Conservation (phyloP, 2,329 filamentous ascomycete species). For the Hypoxylon sp. region DNA sequence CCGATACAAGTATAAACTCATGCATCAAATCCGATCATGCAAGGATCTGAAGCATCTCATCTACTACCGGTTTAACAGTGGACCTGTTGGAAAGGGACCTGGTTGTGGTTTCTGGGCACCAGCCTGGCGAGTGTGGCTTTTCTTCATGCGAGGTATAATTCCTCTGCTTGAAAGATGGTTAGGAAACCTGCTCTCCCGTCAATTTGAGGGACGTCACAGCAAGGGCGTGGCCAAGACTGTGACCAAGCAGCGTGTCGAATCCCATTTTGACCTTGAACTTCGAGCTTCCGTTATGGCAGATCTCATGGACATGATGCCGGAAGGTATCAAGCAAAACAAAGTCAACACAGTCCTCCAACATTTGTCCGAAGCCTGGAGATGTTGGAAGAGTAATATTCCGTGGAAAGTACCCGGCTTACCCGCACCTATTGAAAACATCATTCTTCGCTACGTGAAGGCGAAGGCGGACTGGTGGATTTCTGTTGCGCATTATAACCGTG, state of each 20-base stretch:
- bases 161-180: conserved; percentile 97
- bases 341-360: conserved; percentile 98
- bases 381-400: conserved; percentile 99
- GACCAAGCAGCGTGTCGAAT: conserved; percentile 98
- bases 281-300: conserved; percentile 99
- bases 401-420: conserved; percentile 99
- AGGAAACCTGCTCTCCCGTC: conserved; percentile 94
- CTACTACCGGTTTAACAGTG: conserved; percentile 98
- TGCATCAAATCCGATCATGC: conserved; percentile 99
- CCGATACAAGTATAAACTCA: conserved; percentile 99
- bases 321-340: conserved; percentile 99
- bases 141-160: conserved; percentile 99
- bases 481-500: conserved; percentile 98
- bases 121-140: conserved; percentile 98
- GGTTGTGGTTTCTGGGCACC: conserved; percentile 99
- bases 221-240: conserved; percentile 99
- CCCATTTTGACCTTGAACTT: conserved; percentile 96
- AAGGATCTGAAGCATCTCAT: conserved; percentile 99
- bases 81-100: conserved; percentile 95
- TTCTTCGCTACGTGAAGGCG: conserved; percentile 97
- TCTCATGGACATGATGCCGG: conserved; percentile 99
- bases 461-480: conserved; percentile 99
- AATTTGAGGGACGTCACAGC: conserved; percentile 98
- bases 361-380: conserved; percentile 97
- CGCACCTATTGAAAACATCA: conserved; percentile 98